Evolutionary conservation across 805 yeast species (phyloP).

Genomic region (Wickerhamomyces chaumierensis): DNA sequence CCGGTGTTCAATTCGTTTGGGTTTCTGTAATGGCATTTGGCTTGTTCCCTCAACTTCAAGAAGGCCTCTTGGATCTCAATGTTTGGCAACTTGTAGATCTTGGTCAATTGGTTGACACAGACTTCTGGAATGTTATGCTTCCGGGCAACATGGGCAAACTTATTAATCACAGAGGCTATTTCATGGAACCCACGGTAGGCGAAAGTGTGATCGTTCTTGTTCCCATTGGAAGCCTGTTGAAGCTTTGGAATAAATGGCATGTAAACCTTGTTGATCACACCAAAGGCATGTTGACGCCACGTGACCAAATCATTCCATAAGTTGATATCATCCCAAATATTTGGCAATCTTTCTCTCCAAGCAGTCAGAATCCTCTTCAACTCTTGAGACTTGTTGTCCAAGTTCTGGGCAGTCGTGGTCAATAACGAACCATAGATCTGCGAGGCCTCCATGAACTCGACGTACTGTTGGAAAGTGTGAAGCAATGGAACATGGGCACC

Average conservation of each 20-base stretch:
- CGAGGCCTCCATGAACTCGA: conserved; percentile 94
- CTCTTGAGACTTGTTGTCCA: conserved; percentile 90
- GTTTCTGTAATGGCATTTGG: conserved; percentile 92
- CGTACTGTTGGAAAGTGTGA: conserved; percentile 94
- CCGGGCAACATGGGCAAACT: conserved; percentile 97
- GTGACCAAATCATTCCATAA: conserved; percentile 96
- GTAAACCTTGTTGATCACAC: conserved; percentile 88
- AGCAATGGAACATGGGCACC: conserved; percentile 82
- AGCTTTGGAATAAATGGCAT: conserved; percentile 83
- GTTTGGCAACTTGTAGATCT: conserved; percentile 91
- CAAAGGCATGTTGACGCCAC: conserved; percentile 98
- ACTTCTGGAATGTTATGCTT: conserved; percentile 96
- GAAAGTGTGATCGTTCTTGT: conserved; percentile 72
- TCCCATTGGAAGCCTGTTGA: conserved; percentile 52
- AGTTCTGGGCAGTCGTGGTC: conserved; percentile 82
- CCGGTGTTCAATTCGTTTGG: conserved; percentile 89
- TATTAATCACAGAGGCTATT: conserved; percentile 96
- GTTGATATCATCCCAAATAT: conserved; percentile 94
- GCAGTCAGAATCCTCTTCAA: conserved; percentile 89
- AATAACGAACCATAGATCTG: conserved; percentile 84
- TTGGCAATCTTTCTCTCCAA: conserved; percentile 96
- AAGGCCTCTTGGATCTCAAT: conserved; percentile 98
- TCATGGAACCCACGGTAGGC: conserved; percentile 98
- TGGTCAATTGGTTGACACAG: conserved; percentile 82
- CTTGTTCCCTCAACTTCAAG: conserved; percentile 90